A percentile compares a stretch with the other conserved stretches of the same genome.
Conservation (phyloP, 805 yeast genomes). For the Candida fluviatilis region DNA sequence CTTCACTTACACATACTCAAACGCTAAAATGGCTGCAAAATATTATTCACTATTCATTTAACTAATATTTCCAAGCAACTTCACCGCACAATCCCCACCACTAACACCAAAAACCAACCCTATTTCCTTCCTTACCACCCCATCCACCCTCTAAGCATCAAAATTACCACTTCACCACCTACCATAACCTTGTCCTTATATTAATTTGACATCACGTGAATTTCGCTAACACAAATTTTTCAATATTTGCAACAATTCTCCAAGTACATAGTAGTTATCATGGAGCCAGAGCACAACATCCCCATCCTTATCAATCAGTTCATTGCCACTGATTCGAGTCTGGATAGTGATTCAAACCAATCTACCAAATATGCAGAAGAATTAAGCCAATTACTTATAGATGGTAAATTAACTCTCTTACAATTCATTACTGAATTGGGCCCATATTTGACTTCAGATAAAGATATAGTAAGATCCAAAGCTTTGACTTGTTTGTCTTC, state of each 20-base stretch:
- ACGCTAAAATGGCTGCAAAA: too few species aligned
- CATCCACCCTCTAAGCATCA: too few species aligned
- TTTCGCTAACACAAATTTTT: background rate
- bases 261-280: background rate
- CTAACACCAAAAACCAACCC: too few species aligned
- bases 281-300: conserved; percentile 13
- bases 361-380: conserved; percentile 15
- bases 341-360: conserved; percentile 14
- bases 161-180: too few species aligned
- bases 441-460: conserved; percentile 58
- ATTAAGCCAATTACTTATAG: conserved; percentile 20
- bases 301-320: conserved; percentile 34
- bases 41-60: too few species aligned
- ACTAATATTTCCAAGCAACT: too few species aligned
- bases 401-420: conserved; percentile 34
- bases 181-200: too few species aligned
- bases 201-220: background rate
- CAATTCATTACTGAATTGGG: conserved; percentile 57
- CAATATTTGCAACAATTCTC: background rate
- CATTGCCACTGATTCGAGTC: conserved; percentile 26
- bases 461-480: conserved; percentile 46
- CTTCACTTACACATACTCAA: too few species aligned
- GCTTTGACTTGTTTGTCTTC: conserved; percentile 39
- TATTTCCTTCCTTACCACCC: too few species aligned
- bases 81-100: too few species aligned